These are phyloP conservation scores for Lachnellula arida DNA, from an alignment of 2,329 filamentous ascomycete species.

Conservation along the genomic window DNA sequence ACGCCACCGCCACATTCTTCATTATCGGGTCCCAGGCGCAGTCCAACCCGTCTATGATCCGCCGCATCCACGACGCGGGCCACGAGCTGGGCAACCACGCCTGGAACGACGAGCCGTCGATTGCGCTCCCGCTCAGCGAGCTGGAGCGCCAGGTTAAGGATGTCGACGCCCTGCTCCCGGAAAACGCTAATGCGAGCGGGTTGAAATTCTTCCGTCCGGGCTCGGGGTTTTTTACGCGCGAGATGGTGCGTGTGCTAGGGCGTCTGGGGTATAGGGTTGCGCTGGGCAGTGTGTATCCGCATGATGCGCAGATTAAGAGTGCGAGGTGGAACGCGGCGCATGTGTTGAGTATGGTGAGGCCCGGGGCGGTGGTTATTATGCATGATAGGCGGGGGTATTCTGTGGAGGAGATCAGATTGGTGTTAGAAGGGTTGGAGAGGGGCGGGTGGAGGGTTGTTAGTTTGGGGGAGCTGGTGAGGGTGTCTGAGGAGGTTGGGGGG, in stretches of 20 bases:
- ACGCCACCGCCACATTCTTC: conserved; percentile 79
- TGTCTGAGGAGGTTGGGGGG: too few relatives aligned
- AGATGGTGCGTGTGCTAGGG: conserved; percentile 59
- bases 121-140: conserved; percentile 51
- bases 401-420: conserved; percentile 66
- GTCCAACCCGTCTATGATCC: conserved; percentile 49
- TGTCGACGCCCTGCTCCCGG: conserved; percentile 51
- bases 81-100: conserved; percentile 83
- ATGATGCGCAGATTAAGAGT: conserved; percentile 79
- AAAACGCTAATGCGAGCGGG: conserved; percentile 53
- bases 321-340: conserved; percentile 69
- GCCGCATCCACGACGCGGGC: conserved; percentile 53
- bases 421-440: conserved; percentile 65
- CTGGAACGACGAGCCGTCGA: conserved; percentile 78
- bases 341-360: conserved; percentile 71
- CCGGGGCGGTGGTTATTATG: conserved; percentile 77
- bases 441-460: too few relatives aligned
- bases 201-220: conserved; percentile 74
- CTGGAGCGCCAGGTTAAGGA: conserved; percentile 58
- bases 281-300: conserved; percentile 82
- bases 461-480: too few relatives aligned
- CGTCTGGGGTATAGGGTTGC: conserved; percentile 66
- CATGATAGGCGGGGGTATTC: conserved; percentile 86
- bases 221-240: conserved; percentile 72
- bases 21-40: conserved; percentile 75